Evolutionary conservation across 2,329 filamentous ascomycete species (phyloP).

Genomic region (Cladophialophora carrionii): DNA sequence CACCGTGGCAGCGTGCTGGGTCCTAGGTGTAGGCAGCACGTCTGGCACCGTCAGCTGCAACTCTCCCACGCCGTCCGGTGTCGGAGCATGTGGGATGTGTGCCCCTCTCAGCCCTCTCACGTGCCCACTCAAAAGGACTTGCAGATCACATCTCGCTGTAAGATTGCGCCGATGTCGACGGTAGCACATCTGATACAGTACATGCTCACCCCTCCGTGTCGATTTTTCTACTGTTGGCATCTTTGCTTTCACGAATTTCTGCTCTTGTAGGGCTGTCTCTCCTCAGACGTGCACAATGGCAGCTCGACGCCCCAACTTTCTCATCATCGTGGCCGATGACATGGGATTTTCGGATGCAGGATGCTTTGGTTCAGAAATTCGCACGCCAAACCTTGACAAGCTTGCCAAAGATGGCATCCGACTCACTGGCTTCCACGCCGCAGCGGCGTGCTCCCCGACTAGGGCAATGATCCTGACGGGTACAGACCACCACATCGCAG

Average conservation of each 20-base stretch:
- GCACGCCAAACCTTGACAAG: slow-evolving; percentile 62
- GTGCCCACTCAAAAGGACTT: too few species aligned
- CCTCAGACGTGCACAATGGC: background rate
- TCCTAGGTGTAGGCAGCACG: too few species aligned
- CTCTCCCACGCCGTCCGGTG: background rate
- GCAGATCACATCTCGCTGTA: slow-evolving; percentile 2
- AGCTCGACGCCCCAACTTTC: slow-evolving; percentile 59
- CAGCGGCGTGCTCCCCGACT: slow-evolving; percentile 67
- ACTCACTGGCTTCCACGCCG: slow-evolving; percentile 68
- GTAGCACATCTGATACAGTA: background rate
- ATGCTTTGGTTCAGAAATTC: slow-evolving; percentile 64
- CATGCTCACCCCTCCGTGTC: background rate
- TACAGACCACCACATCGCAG: slow-evolving; percentile 46
- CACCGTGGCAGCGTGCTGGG: too few species aligned
- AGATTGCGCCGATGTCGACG: slow-evolving; percentile 13
- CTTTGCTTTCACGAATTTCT: background rate
- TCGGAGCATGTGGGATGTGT: background rate
- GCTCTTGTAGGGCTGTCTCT: background rate
- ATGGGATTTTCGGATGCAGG: slow-evolving; percentile 64
- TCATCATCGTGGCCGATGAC: slow-evolving; percentile 63
- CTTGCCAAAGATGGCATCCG: slow-evolving; percentile 58
- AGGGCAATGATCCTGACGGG: slow-evolving; percentile 69
- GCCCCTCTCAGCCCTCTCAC: too few species aligned
- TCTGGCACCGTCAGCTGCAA: background rate
- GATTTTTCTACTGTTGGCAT: background rate